Base-by-base conservation (phyloP, 169 alveolate species). In the Nephromyces sp. region DNA sequence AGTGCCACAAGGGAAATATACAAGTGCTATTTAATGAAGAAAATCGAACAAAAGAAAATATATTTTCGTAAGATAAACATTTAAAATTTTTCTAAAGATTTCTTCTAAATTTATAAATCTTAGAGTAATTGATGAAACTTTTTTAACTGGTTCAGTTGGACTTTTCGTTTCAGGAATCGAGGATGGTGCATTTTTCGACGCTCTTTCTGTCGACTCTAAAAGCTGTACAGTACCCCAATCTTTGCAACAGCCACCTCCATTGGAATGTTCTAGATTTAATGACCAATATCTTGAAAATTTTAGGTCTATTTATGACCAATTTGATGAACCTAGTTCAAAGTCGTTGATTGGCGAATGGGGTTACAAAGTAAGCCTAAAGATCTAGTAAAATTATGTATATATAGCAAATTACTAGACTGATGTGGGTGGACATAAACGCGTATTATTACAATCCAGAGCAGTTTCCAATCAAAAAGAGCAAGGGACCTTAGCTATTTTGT, bases 71-170 rank as follows among this genome's bases (percentile, higher is more conserved):
- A 5, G 57, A 4, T 29, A 29, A 61, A n/a, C 4, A 5, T 4
- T 61, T 8, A 34, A 61, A 5, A 0, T 63, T 52, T n/a, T 24
- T 29, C 34, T 22, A 1, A 4, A 6, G n/a, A 6, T 21, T 28
- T 3, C n/a, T 63, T 21, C n/a, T 15, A n/a, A n/a, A 0, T 21
- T 6, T 22, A 2, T 1, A 4, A n/a, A 1, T 28, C 24, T 51
- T 76, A 86, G 91, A 34, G 90, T 86, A 24, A 71, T 89, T 68
- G 95, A 91, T 80, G 91, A 89, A 72, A 76, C 90, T 6, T 86
- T 89, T 57, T 64, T 86, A 69, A 83, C 89, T 61, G 96, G 96
- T 21, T 79, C 89, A 15, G 86, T 91, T 33, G 95, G 92, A 3
- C 83, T 91, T 63, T 91, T 88, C 72, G 82, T 93, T 6, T 85